Percentiles rank a stretch among this genome's conserved stretches.
Evolutionary conservation across 2,329 filamentous ascomycete species (phyloP).

Genomic region (Colletotrichum sp.): DNA sequence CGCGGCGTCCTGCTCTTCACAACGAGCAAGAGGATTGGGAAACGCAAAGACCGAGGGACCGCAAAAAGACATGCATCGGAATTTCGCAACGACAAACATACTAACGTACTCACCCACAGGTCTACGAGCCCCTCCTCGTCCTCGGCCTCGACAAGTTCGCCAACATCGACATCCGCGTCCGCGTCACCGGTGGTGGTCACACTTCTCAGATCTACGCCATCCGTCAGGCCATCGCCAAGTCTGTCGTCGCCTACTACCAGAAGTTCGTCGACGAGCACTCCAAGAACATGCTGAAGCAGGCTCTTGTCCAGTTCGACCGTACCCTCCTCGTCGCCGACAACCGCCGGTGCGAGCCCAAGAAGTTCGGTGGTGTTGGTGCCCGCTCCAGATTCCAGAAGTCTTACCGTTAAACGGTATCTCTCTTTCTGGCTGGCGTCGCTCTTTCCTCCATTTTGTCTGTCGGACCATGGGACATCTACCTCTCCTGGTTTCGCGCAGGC

Average conservation of each 20-base stretch:
- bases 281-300: slow-evolving; percentile 99
- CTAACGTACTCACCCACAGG: slow-evolving; percentile 51
- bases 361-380: slow-evolving; percentile 92
- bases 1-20: background rate
- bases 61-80: background rate
- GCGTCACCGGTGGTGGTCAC: slow-evolving; percentile 96
- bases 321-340: slow-evolving; percentile 99
- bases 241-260: slow-evolving; percentile 92
- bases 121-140: slow-evolving; percentile 98
- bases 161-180: slow-evolving; percentile 95
- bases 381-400: slow-evolving; percentile 98
- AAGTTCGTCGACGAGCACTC: slow-evolving; percentile 99
- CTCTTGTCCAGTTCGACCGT: slow-evolving; percentile 93
- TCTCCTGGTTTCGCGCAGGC: background rate
- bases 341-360: slow-evolving; percentile 99
- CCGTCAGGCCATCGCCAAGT: slow-evolving; percentile 98
- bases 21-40: background rate
- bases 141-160: slow-evolving; percentile 97
- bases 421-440: slow-evolving; percentile 15
- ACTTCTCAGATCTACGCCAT: slow-evolving; percentile 97
- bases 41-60: background rate
- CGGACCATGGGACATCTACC: background rate
- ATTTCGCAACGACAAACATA: background rate
- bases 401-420: slow-evolving; percentile 77
- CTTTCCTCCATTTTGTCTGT: background rate